A percentile compares a stretch with the other conserved stretches of the same genome.
These are phyloP conservation scores for Monosporascus sp. DNA, from an alignment of 2,329 filamentous ascomycete genomes.

Conservation along the genomic window DNA sequence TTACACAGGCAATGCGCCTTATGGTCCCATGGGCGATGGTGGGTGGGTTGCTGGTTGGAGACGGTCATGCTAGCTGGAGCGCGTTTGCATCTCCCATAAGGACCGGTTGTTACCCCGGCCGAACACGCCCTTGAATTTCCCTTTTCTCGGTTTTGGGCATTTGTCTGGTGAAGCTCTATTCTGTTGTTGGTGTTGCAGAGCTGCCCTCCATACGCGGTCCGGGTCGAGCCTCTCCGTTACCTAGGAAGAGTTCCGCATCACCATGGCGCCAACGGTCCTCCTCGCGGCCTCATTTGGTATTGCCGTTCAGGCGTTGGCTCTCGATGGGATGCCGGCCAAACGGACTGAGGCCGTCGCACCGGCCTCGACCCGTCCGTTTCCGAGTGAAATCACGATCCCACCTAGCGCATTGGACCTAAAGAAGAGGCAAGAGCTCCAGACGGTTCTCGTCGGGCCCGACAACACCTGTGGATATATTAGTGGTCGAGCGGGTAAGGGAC, in stretches of 20 bases:
- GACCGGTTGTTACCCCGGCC: background rate
- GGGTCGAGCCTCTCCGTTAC: background rate
- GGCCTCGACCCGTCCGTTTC: conserved; percentile 30
- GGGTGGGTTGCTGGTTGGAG: conserved; percentile 1
- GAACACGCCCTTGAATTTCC: background rate
- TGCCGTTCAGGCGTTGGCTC: conserved; percentile 30
- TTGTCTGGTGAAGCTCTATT: background rate
- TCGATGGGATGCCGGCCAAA: conserved; percentile 25
- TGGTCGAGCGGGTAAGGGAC: conserved; percentile 30
- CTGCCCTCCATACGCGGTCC: background rate
- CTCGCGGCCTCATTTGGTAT: conserved; percentile 26
- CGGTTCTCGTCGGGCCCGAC: conserved; percentile 41
- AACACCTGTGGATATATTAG: conserved; percentile 47
- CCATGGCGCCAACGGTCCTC: conserved; percentile 21
- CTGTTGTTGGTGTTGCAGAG: background rate
- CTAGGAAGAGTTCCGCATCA: background rate
- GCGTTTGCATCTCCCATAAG: background rate
- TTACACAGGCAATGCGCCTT: conserved; percentile 13
- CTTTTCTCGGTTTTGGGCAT: background rate
- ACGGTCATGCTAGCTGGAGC: conserved; percentile 1
- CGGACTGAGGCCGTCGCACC: conserved; percentile 30
- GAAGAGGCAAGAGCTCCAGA: conserved; percentile 27
- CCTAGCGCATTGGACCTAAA: conserved; percentile 30
- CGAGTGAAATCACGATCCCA: conserved; percentile 35
- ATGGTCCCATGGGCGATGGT: conserved; percentile 2